Conservation (phyloP, 2,329 filamentous ascomycete genomes). For the Dactylellina cionopaga region DNA sequence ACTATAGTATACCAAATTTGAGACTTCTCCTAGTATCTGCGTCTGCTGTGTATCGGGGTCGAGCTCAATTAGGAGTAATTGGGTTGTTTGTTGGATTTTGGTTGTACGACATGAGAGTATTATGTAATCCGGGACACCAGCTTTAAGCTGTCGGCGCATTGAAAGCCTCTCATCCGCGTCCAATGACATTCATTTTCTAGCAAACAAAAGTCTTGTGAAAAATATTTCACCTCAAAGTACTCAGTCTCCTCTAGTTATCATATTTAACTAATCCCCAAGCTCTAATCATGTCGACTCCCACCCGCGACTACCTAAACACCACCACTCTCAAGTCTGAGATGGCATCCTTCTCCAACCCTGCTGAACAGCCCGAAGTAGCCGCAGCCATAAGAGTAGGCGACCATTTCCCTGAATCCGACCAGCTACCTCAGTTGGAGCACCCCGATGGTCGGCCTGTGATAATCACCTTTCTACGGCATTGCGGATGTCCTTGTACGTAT, state of each 20-base stretch:
- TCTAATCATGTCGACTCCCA: constrained; percentile 30
- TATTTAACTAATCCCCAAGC: background rate
- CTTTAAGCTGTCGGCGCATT: too few species aligned
- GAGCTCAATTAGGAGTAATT: too few species aligned
- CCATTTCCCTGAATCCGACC: constrained; percentile 67
- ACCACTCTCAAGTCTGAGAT: constrained; percentile 47
- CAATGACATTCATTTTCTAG: too few species aligned
- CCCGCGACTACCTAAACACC: constrained; percentile 36
- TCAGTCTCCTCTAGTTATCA: background rate
- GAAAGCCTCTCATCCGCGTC: too few species aligned
- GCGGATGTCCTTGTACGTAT: constrained; percentile 75
- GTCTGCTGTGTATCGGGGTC: too few species aligned
- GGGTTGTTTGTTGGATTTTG: too few species aligned
- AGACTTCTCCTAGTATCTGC: too few species aligned
- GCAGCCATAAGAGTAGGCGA: constrained; percentile 67
- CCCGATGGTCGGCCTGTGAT: constrained; percentile 68
- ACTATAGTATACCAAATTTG: too few species aligned
- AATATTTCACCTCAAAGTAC: too few species aligned
- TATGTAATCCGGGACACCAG: too few species aligned
- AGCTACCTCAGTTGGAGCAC: constrained; percentile 65
- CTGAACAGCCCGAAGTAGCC: constrained; percentile 59
- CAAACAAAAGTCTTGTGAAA: too few species aligned
- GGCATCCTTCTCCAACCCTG: constrained; percentile 43
- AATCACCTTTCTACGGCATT: constrained; percentile 76
- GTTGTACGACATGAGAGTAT: too few species aligned